phyloP scores from a whole-genome alignment of 805 yeast genomes.

The Blastobotrys peoriensis region DNA sequence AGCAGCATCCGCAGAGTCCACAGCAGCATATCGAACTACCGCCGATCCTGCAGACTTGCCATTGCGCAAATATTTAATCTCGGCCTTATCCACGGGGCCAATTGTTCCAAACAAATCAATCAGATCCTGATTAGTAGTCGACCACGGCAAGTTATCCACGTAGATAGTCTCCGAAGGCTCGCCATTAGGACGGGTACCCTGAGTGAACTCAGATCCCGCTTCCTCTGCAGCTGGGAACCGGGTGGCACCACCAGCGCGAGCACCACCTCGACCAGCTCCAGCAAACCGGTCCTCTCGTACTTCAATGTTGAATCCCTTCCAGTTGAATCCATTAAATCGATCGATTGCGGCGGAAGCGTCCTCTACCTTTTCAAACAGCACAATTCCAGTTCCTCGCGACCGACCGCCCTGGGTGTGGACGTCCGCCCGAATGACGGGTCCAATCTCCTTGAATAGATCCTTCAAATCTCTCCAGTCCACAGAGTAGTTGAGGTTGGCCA shows the following conservation, averaged over 20 bases:
- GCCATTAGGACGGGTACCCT: conserved; percentile 58
- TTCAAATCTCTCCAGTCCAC: conserved; percentile 78
- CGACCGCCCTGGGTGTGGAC: conserved; percentile 62
- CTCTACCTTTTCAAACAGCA: conserved; percentile 56
- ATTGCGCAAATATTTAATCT: conserved; percentile 52
- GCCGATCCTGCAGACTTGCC: conserved; percentile 80
- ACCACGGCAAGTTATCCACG: conserved; percentile 79
- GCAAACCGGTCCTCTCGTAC: conserved; percentile 64
- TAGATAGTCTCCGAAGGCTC: conserved; percentile 55
- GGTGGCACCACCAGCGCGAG: conserved; percentile 7
- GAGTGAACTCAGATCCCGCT: conserved; percentile 47
- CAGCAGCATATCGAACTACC: conserved; percentile 68
- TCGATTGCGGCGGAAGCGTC: conserved; percentile 70
- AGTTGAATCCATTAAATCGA: conserved; percentile 58
- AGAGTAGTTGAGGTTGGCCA: conserved; percentile 79
- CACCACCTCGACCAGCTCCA: conserved; percentile 11
- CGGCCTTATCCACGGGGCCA: conserved; percentile 71
- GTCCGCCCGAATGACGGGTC: conserved; percentile 78
- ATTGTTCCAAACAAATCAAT: conserved; percentile 80
- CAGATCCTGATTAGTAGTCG: conserved; percentile 81
- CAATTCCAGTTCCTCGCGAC: conserved; percentile 84
- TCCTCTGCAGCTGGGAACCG: conserved; percentile 1
- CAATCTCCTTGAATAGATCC: conserved; percentile 73
- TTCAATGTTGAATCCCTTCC: conserved; percentile 73
- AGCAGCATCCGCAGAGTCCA: conserved; percentile 66